Base-by-base conservation (phyloP, 2,329 filamentous ascomycete genomes). In the Alternaria sp. region DNA sequence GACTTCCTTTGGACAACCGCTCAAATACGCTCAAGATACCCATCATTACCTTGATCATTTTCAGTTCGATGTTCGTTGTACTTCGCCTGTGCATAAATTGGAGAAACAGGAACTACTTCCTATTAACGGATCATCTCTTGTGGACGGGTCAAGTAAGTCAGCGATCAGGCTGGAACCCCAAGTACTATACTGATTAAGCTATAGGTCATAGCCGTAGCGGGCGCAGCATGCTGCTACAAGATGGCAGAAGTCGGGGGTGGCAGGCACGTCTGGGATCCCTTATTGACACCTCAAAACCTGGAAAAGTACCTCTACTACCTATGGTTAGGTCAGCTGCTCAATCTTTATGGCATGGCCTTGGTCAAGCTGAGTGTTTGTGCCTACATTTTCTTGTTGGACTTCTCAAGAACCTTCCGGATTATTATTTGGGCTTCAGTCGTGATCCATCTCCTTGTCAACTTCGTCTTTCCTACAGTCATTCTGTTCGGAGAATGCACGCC, bases 291-390 rank as follows among this genome's bases (percentile, higher is more conserved):
- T 2, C 54, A 41, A n/a, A 66, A 65, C n/a, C 26, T 70, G 44
- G 52, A 62, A 17, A 58, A 55, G 3, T 70, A 69, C 36, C 55
- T 70, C 4, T 58, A 58, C 24, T 61, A 61, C 23, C 49, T 72
- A 4, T 72, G 70, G 70, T 26, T 68, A 8, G 62, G 62, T 11
- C 68, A 72, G 26, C 14, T 72, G 1, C 63, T 72, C 13, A 72
- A 71, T 11, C 54, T 72, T 0, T 71, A 71, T 10, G 67, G 67
- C 9, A 72, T 72, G 70, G 70, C 68, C 3, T 62, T 71, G 52
- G 61, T 72, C 23, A 72, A 71, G 31, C 53, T 71, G n/a, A 71
- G 68, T 51, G 69, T 72, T 5, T 71, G 68, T 39, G 63, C 68
- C 23, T 72, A 71, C 49, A 67, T 72, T 29, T 56, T 71, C 46